phyloP scores from a whole-genome alignment of 345 rosid genomes.

The Cardamine chenopodiifolia region DNA sequence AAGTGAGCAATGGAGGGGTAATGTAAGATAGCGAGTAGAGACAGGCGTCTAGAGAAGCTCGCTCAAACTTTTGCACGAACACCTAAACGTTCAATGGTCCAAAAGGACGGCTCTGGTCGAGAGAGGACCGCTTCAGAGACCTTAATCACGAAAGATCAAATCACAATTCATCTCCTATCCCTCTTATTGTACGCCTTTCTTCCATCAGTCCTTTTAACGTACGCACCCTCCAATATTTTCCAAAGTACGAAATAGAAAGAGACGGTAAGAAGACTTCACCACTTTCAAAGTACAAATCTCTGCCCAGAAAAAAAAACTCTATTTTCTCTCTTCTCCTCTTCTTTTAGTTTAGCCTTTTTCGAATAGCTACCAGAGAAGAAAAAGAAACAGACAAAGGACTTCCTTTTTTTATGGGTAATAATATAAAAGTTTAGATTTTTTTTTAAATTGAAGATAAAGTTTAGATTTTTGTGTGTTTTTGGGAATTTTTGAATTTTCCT shows the following conservation, averaged over 20 bases:
- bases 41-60: constrained; percentile 46
- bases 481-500: constrained; percentile 3
- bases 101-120: constrained; percentile 40
- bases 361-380: neutral
- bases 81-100: constrained; percentile 47
- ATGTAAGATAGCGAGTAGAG: constrained; percentile 28
- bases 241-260: constrained; percentile 25
- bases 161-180: constrained; percentile 25
- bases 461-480: neutral
- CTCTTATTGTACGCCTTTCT: constrained; percentile 39
- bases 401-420: constrained; percentile 11
- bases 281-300: constrained; percentile 30
- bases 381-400: constrained; percentile 1
- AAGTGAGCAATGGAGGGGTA: constrained; percentile 12
- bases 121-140: constrained; percentile 35
- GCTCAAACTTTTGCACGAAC: constrained; percentile 46
- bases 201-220: constrained; percentile 25
- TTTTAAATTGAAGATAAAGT: neutral
- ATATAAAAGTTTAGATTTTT: neutral
- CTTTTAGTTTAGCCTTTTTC: neutral
- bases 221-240: constrained; percentile 25
- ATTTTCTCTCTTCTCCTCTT: neutral
- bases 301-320: neutral
- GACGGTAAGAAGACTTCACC: constrained; percentile 11
- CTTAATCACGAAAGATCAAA: constrained; percentile 34